Evolutionary conservation across 2,329 filamentous ascomycete genomes (phyloP), one percentile per base, ranked within the genome.

Genomic region (Phoma sp.): DNA sequence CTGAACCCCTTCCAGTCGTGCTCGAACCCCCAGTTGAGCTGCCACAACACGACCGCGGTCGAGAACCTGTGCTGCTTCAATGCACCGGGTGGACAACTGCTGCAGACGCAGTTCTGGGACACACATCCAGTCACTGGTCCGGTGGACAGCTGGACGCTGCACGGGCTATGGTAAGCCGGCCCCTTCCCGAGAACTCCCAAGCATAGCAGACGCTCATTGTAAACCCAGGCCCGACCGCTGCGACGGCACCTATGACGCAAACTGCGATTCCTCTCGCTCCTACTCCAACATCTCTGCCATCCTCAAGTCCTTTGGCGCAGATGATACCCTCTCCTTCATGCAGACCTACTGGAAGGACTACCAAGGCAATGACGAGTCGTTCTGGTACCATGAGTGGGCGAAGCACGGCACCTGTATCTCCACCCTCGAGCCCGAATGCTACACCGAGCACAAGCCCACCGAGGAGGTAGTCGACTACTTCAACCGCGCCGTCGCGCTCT

Each of bases 41-140:
- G 88, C 67, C 83, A 86, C 52, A 87, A 87, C 66, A 83, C 81
- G 5, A 85, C 85, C 3, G 74, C 76, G 7, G 81, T 84, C n/a
- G 71, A 80, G 43, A 80, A 92, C 66, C 83, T 86, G 6, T 92
- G 90, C 77, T 92, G 90, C 75, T 89, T 91, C 77, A 89, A 89
- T 66, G 80, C 84, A 18, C 89, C 89, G 0, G 86, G 88, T 4
- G 90, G 90, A 7, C 84, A 90, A 57, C 76, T 92, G 37, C 80
- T 92, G 4, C 84, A 86, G 72, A 92, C 90, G 2, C 89, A 92
- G 65, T 92, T 92, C 76, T 92, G 89, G 89, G 89, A 92, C 67
- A 83, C 85, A 0, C 70, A 82, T 53, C 88, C 88, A 1, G 77
- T 81, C 1, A 83, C 85, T 4, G 88, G 90, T 0, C 88, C 89